Evolutionary conservation across 1,284 basidiomycete species (phyloP).

Genomic region (Naganishia albida): DNA sequence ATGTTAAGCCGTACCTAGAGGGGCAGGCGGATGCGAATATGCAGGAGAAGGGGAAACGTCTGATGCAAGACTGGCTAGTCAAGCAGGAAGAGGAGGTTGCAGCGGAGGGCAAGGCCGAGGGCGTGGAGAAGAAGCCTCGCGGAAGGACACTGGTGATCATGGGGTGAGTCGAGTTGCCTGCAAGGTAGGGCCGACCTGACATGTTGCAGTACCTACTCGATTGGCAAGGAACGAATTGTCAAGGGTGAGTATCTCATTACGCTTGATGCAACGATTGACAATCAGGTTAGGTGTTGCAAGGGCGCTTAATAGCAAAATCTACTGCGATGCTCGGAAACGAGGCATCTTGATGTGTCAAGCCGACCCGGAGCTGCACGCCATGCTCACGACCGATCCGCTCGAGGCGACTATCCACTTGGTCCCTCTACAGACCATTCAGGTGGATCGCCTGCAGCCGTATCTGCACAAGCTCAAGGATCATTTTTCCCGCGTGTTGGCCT

Average conservation of each 20-base stretch:
- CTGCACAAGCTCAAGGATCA: constrained; percentile 71
- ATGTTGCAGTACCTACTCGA: constrained; percentile 77
- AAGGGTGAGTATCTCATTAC: constrained; percentile 63
- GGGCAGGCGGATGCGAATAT: constrained; percentile 43
- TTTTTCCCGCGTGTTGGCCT: constrained; percentile 75
- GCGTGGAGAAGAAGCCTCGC: constrained; percentile 39
- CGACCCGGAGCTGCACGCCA: constrained; percentile 74
- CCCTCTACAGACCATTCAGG: constrained; percentile 73
- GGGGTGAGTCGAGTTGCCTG: constrained; percentile 62
- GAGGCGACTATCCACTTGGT: constrained; percentile 83
- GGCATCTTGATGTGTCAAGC: constrained; percentile 76
- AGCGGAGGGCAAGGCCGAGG: constrained; percentile 44
- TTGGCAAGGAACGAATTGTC: constrained; percentile 95
- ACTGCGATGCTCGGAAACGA: constrained; percentile 80
- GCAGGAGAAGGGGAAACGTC: constrained; percentile 45
- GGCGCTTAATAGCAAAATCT: constrained; percentile 79
- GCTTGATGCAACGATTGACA: background rate
- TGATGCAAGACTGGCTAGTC: constrained; percentile 56
- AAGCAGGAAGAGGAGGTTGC: constrained; percentile 46
- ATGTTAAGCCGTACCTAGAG: constrained; percentile 42
- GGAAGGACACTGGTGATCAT: constrained; percentile 71
- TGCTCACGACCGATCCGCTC: constrained; percentile 75
- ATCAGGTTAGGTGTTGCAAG: constrained; percentile 70
- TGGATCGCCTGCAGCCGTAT: constrained; percentile 77
- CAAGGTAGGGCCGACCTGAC: background rate